These are phyloP conservation scores for Amanita thiersii DNA, from an alignment of 768 basidiomycete genomes.

Conservation along the genomic window DNA sequence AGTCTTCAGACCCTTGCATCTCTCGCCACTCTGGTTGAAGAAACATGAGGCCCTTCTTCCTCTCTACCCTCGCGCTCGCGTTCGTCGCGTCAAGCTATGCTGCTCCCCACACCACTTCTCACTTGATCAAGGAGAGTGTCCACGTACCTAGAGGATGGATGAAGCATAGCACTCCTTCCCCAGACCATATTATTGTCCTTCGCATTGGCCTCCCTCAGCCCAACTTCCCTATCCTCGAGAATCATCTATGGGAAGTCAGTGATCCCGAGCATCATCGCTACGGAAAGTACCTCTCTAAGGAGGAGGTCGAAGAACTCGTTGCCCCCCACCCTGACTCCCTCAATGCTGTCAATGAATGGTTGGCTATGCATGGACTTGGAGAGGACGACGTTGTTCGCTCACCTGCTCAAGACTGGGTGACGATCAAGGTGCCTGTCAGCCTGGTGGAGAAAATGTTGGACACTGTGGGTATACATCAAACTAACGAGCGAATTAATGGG, in stretches of 20 bases:
- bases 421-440: constrained; percentile 45
- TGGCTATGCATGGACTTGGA: constrained; percentile 43
- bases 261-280: constrained; percentile 47
- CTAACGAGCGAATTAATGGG: neutral
- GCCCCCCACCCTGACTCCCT: constrained; percentile 49
- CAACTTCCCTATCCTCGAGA: constrained; percentile 40
- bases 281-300: constrained; percentile 52
- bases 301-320: constrained; percentile 54
- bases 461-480: constrained; percentile 35
- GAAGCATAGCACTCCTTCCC: constrained; percentile 29
- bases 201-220: constrained; percentile 51
- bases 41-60: neutral
- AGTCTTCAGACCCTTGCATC: no score
- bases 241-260: constrained; percentile 49
- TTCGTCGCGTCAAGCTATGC: constrained; percentile 16
- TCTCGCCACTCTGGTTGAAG: no score
- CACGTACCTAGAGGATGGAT: constrained; percentile 34
- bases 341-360: constrained; percentile 51
- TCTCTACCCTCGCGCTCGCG: constrained; percentile 3
- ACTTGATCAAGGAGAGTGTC: constrained; percentile 41
- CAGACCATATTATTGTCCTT: constrained; percentile 40
- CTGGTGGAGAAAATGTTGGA: constrained; percentile 65
- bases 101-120: constrained; percentile 11
- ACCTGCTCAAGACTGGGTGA: constrained; percentile 65
- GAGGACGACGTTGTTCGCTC: constrained; percentile 44